Evolutionary conservation across 495 filamentous ascomycete genomes (phyloP).

Genomic region (Aspergillus ostianus): DNA sequence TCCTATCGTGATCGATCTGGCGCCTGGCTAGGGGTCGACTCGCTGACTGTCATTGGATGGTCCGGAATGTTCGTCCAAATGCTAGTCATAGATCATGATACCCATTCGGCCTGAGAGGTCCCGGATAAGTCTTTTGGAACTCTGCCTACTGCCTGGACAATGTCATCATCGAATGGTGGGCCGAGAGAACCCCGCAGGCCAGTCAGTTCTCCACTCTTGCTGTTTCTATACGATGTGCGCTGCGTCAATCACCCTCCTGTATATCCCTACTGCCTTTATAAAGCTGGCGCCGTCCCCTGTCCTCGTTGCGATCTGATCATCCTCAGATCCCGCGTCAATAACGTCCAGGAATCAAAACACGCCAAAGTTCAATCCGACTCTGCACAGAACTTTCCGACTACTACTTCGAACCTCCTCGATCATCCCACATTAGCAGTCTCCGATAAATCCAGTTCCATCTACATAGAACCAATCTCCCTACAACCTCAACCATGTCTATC

Average conservation of each 20-base stretch:
- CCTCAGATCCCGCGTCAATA: too few species aligned
- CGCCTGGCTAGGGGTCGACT: not conserved
- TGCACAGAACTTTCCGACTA: too few species aligned
- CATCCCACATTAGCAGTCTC: not conserved
- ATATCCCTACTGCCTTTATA: not conserved
- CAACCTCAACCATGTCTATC: slow-evolving; percentile 27
- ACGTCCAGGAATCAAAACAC: too few species aligned
- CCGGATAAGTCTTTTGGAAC: too few species aligned
- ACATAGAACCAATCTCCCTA: slow-evolving; percentile 1
- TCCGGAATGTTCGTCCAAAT: too few species aligned
- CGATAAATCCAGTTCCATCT: not conserved
- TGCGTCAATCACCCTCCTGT: not conserved
- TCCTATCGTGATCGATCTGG: not conserved
- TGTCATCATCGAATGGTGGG: not conserved
- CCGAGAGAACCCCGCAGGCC: not conserved
- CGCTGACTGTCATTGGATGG: too few species aligned
- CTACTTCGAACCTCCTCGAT: not conserved
- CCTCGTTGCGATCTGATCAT: not conserved
- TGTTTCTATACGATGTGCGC: not conserved
- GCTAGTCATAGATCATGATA: not conserved
- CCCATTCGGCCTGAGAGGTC: not conserved
- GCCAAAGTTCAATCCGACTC: too few species aligned
- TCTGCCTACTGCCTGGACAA: not conserved
- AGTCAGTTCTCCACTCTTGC: not conserved
- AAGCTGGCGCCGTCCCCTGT: not conserved